Percentiles rank a stretch among this genome's conserved stretches.
Evolutionary conservation across 1,284 basidiomycete species (phyloP).

Genomic region (Kalmanozyma brasiliensis): DNA sequence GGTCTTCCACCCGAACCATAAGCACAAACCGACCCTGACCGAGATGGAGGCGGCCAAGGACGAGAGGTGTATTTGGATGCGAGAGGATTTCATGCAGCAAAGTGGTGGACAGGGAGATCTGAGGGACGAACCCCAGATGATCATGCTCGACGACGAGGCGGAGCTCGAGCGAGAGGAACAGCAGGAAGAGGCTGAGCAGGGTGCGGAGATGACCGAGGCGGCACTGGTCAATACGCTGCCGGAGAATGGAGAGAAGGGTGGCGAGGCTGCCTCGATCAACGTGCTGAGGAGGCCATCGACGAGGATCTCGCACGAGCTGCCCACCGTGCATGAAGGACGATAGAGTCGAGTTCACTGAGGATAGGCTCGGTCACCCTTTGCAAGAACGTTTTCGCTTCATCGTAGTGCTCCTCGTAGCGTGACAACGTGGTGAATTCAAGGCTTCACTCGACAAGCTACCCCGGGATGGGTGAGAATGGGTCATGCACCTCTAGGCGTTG

Average conservation of each 20-base stretch:
- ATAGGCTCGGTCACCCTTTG: no score
- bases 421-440: no score
- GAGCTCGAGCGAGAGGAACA: not conserved
- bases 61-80: slow-evolving; percentile 29
- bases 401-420: no score
- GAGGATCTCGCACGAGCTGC: slow-evolving; percentile 15
- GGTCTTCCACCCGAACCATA: slow-evolving; percentile 30
- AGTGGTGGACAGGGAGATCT: slow-evolving; percentile 27
- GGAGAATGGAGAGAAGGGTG: not conserved
- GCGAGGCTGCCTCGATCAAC: slow-evolving; percentile 4
- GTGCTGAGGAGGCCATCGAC: slow-evolving; percentile 2
- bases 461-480: no score
- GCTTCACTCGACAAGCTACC: no score
- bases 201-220: not conserved
- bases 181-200: not conserved
- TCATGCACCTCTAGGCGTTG: no score
- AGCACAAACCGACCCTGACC: slow-evolving; percentile 15
- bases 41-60: slow-evolving; percentile 36
- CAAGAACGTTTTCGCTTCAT: no score
- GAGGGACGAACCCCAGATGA: slow-evolving; percentile 25
- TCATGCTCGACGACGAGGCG: slow-evolving; percentile 11
- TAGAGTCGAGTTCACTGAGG: not conserved
- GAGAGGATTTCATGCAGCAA: slow-evolving; percentile 26
- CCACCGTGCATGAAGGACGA: slow-evolving; percentile 15
- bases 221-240: slow-evolving; percentile 4